A percentile compares a stretch with the other conserved stretches of the same genome.
These are phyloP conservation scores for Lepidium campestre DNA, from an alignment of 441 rosid genomes.

Conservation along the genomic window DNA sequence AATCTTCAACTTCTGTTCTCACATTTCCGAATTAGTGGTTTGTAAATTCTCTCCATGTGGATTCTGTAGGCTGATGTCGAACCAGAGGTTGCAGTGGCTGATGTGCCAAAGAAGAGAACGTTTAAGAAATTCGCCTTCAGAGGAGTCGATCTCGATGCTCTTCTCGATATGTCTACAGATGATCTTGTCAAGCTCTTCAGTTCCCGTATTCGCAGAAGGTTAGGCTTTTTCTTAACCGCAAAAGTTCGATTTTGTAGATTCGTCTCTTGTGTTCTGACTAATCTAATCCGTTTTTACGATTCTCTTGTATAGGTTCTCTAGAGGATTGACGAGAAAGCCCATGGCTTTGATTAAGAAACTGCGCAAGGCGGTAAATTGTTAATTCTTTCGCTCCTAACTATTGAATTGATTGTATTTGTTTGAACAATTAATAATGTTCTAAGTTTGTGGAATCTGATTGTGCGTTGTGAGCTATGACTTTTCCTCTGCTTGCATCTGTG, in stretches of 20 bases:
- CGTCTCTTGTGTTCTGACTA: background rate
- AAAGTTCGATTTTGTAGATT: background rate
- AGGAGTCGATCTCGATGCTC: constrained; percentile 29
- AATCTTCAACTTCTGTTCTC: background rate
- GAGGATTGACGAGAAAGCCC: constrained; percentile 26
- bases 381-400: background rate
- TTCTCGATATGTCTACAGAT: constrained; percentile 25
- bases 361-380: constrained; percentile 13
- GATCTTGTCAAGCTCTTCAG: constrained; percentile 25
- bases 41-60: background rate
- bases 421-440: background rate
- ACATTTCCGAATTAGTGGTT: background rate
- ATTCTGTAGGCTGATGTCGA: constrained; percentile 17
- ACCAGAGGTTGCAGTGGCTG: constrained; percentile 15
- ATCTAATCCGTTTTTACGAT: background rate
- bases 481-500: background rate
- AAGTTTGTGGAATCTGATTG: background rate
- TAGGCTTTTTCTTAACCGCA: background rate
- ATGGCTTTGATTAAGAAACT: constrained; percentile 27
- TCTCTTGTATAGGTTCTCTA: constrained; percentile 16
- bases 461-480: background rate
- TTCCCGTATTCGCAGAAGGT: constrained; percentile 26
- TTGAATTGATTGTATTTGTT: background rate
- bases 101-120: constrained; percentile 21
- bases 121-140: constrained; percentile 22